Conservation (phyloP, 2,329 filamentous ascomycete genomes). For the Colletotrichum chlorophyti region DNA sequence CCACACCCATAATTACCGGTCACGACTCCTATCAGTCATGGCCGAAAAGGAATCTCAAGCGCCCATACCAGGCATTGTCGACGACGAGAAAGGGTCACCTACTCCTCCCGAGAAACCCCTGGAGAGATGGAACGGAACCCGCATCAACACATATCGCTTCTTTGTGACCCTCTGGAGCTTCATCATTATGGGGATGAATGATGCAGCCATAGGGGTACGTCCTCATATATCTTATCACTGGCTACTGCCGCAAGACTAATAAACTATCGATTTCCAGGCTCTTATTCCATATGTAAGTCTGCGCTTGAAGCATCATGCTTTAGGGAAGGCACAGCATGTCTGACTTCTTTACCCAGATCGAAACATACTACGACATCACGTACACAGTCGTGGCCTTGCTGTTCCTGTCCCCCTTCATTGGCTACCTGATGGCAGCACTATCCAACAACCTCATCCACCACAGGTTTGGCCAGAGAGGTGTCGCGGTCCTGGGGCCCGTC, state of each 20-base stretch:
- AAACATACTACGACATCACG: constrained; percentile 65
- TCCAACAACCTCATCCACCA: constrained; percentile 71
- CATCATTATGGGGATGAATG: constrained; percentile 72
- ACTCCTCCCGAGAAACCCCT: constrained; percentile 27
- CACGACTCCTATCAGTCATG: neutral
- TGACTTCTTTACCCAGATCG: constrained; percentile 49
- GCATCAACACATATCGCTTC: constrained; percentile 64
- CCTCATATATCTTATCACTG: neutral
- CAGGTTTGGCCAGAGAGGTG: constrained; percentile 71
- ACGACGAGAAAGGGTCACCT: neutral
- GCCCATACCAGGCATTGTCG: neutral
- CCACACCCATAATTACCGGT: neutral
- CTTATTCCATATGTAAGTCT: constrained; percentile 53
- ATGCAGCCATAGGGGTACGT: constrained; percentile 69
- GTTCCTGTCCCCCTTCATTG: constrained; percentile 71
- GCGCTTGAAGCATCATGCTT: too few species aligned
- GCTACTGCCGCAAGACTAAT: too few species aligned
- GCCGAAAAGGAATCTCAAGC: neutral
- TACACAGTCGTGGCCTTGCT: constrained; percentile 71
- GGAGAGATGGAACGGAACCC: constrained; percentile 70
- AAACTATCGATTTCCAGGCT: constrained; percentile 43
- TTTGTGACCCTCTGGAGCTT: constrained; percentile 67
- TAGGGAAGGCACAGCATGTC: neutral
- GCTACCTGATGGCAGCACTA: constrained; percentile 69
- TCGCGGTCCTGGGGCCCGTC: constrained; percentile 69